phyloP scores from a whole-genome alignment of 768 basidiomycete genomes.

The Lepiota brunneoincarnata region DNA sequence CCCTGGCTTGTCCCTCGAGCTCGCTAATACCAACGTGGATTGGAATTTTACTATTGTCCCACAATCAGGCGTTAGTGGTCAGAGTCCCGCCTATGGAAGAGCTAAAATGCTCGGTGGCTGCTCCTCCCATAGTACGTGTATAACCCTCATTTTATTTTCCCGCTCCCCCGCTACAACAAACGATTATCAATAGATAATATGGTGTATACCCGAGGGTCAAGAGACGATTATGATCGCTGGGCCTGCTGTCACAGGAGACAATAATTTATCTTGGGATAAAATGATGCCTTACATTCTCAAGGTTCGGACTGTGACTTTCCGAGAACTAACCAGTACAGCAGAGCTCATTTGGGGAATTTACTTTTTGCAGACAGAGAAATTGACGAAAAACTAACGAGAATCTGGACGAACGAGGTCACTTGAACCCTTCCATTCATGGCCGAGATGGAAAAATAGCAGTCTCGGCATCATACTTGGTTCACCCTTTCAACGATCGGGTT shows the following conservation, averaged over 20 bases:
- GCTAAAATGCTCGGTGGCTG: slow-evolving; percentile 28
- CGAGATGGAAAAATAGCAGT: slow-evolving; percentile 20
- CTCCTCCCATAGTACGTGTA: slow-evolving; percentile 27
- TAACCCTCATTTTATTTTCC: not conserved
- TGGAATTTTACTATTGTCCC: slow-evolving; percentile 29
- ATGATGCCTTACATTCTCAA: slow-evolving; percentile 30
- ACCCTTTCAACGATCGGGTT: not conserved
- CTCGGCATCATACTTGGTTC: not conserved
- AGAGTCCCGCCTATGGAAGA: slow-evolving; percentile 17
- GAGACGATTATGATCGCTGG: slow-evolving; percentile 34
- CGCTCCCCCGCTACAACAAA: too few species aligned
- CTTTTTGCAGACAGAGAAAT: too few species aligned
- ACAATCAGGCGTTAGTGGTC: slow-evolving; percentile 21
- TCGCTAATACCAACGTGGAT: slow-evolving; percentile 11
- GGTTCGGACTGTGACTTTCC: slow-evolving; percentile 17
- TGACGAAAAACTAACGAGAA: slow-evolving; percentile 34
- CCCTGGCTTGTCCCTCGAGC: not conserved
- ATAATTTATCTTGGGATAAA: slow-evolving; percentile 34
- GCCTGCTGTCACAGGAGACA: slow-evolving; percentile 30
- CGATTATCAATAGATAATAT: not conserved
- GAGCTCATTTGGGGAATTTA: too few species aligned
- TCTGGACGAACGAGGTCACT: slow-evolving; percentile 35
- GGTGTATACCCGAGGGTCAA: slow-evolving; percentile 26
- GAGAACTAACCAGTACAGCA: too few species aligned
- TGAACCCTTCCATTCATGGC: slow-evolving; percentile 34